Percentiles rank a stretch among this genome's conserved stretches.
Evolutionary conservation across 1,284 basidiomycete species (phyloP).

Genomic region (Malassezia globosa): DNA sequence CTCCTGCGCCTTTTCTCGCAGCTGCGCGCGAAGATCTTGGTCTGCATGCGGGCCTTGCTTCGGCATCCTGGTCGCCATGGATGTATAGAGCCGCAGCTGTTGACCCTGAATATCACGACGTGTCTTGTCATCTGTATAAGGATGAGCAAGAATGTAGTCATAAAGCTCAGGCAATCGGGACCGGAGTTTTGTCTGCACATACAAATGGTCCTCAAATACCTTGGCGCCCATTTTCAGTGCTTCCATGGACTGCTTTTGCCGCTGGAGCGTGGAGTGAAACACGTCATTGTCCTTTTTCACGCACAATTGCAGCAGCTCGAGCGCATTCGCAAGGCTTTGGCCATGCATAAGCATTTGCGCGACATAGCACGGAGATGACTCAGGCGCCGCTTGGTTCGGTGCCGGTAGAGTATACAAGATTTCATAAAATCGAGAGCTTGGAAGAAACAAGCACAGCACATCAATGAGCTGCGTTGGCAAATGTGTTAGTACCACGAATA

Average conservation of each 20-base stretch:
- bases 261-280: constrained; percentile 32
- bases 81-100: constrained; percentile 26
- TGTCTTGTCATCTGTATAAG: constrained; percentile 29
- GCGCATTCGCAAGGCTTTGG: constrained; percentile 29
- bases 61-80: constrained; percentile 27
- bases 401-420: constrained; percentile 60
- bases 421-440: constrained; percentile 60
- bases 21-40: constrained; percentile 49
- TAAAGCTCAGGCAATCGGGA: constrained; percentile 32
- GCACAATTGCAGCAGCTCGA: constrained; percentile 29
- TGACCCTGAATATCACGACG: constrained; percentile 32
- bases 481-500: too few species aligned
- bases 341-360: constrained; percentile 61
- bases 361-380: constrained; percentile 47
- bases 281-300: constrained; percentile 27
- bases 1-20: constrained; percentile 58
- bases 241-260: constrained; percentile 32
- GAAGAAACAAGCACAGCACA: constrained; percentile 62
- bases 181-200: constrained; percentile 21
- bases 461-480: constrained; percentile 1
- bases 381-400: constrained; percentile 64
- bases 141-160: constrained; percentile 33
- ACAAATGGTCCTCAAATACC: constrained; percentile 25
- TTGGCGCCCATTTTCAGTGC: constrained; percentile 30
- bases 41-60: neutral